Percentiles rank a stretch among this genome's conserved stretches.
phyloP scores from a whole-genome alignment of 164 flowering plant species.

The Umbellularia californica region DNA sequence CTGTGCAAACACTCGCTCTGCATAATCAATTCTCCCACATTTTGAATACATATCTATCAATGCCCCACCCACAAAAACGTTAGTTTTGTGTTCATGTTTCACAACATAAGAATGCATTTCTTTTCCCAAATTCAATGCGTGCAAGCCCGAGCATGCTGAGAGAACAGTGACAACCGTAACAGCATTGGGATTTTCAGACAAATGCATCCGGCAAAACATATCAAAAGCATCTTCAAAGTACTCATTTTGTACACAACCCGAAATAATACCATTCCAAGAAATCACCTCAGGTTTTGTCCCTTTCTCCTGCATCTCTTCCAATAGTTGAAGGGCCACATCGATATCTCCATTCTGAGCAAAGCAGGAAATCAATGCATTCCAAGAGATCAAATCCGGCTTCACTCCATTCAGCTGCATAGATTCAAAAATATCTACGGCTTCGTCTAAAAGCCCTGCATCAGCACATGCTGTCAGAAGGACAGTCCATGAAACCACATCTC shows the following conservation, averaged over 20 bases:
- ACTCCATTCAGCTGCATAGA: conserved; percentile 37
- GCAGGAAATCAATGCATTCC: conserved; percentile 46
- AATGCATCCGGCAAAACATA: conserved; percentile 24
- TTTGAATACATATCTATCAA: conserved; percentile 43
- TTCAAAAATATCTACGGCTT: conserved; percentile 32
- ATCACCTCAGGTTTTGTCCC: conserved; percentile 36
- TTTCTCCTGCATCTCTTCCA: conserved; percentile 36
- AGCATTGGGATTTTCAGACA: conserved; percentile 28
- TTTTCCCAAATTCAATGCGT: conserved; percentile 29
- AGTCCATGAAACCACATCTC: conserved; percentile 57
- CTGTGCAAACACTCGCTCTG: conserved; percentile 28
- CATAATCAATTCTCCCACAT: conserved; percentile 33
- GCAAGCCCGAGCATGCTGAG: conserved; percentile 40
- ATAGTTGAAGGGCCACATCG: conserved; percentile 25
- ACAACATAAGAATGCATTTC: conserved; percentile 35
- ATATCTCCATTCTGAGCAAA: conserved; percentile 40
- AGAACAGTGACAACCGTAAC: conserved; percentile 38
- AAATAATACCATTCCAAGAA: conserved; percentile 51
- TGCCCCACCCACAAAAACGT: conserved; percentile 38
- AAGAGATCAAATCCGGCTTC: conserved; percentile 43
- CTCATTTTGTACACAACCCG: conserved; percentile 39
- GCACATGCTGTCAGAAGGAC: conserved; percentile 36
- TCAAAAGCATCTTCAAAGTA: conserved; percentile 36
- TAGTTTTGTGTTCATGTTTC: conserved; percentile 18
- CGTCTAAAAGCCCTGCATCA: conserved; percentile 34